Evolutionary conservation across 2,329 filamentous ascomycete species (phyloP).

Genomic region (Sporothrix variecibatus): DNA sequence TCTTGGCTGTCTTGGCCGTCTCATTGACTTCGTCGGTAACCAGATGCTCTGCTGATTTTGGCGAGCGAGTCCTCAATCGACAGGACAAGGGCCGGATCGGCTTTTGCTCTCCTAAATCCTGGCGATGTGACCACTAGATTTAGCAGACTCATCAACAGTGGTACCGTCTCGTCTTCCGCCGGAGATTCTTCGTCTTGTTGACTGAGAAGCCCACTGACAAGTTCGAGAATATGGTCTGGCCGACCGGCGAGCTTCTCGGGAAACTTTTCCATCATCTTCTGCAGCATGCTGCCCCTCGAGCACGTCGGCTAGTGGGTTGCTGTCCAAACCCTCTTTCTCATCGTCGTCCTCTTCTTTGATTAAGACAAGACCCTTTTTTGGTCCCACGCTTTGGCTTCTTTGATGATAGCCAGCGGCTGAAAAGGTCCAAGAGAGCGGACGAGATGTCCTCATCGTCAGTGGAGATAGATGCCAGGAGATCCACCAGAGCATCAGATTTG

Average conservation of each 20-base stretch:
- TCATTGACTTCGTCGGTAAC: slow-evolving; percentile 39
- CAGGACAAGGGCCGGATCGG: slow-evolving; percentile 45
- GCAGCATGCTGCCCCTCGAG: slow-evolving; percentile 63
- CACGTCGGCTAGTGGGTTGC: slow-evolving; percentile 51
- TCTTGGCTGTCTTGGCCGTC: slow-evolving; percentile 54
- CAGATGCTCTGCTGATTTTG: slow-evolving; percentile 43
- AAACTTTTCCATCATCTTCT: slow-evolving; percentile 64
- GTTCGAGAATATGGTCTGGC: slow-evolving; percentile 64
- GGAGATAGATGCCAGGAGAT: slow-evolving; percentile 51
- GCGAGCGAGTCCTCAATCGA: slow-evolving; percentile 54
- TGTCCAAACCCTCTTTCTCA: slow-evolving; percentile 30
- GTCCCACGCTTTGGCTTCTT: slow-evolving; percentile 33
- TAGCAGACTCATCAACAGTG: slow-evolving; percentile 61
- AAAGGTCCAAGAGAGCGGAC: slow-evolving; percentile 60
- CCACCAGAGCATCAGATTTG: slow-evolving; percentile 52
- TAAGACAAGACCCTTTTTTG: slow-evolving; percentile 29
- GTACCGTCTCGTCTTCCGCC: slow-evolving; percentile 50
- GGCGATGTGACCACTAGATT: slow-evolving; percentile 62
- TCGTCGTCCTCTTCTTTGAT: slow-evolving; percentile 36
- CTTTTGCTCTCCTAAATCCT: slow-evolving; percentile 53
- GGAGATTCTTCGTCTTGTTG: slow-evolving; percentile 41
- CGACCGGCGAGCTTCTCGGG: slow-evolving; percentile 64
- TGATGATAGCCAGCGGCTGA: slow-evolving; percentile 57
- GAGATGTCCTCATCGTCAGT: slow-evolving; percentile 60
- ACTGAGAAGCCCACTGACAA: slow-evolving; percentile 62